Evolutionary conservation across 257 asterid species (phyloP).

Genomic region (Solanum corneliomulleri): DNA sequence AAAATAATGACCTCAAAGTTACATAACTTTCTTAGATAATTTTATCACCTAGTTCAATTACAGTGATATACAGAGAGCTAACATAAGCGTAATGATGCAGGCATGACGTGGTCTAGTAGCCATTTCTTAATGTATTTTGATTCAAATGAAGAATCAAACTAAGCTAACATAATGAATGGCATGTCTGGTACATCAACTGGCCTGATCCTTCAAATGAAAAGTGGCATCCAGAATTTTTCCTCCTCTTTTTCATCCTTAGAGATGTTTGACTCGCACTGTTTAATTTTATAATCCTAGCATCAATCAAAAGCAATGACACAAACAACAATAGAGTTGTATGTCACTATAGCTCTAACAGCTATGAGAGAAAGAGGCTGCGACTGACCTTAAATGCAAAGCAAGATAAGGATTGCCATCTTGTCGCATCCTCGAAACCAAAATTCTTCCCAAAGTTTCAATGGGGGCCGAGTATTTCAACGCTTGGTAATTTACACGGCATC

Average conservation of each 20-base stretch:
- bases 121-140: neutral
- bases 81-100: neutral
- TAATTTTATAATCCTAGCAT: neutral
- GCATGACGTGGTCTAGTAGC: neutral
- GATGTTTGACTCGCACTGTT: neutral
- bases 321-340: neutral
- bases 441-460: conserved; percentile 60
- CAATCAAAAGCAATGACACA: neutral
- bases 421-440: conserved; percentile 68
- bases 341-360: neutral
- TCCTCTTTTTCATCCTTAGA: neutral
- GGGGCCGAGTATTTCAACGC: conserved; percentile 77
- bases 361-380: neutral
- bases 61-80: neutral
- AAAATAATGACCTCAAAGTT: neutral
- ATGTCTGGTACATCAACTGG: neutral
- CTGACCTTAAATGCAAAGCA: conserved; percentile 91
- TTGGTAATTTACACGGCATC: conserved; percentile 87
- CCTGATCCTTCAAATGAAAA: neutral
- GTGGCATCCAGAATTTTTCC: neutral
- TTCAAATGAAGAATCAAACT: neutral
- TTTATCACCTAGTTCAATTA: neutral
- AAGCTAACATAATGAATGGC: neutral
- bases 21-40: neutral
- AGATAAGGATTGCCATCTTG: conserved; percentile 59